phyloP scores from a whole-genome alignment of 2,329 filamentous ascomycete species.

The Aspergillus melleus region DNA sequence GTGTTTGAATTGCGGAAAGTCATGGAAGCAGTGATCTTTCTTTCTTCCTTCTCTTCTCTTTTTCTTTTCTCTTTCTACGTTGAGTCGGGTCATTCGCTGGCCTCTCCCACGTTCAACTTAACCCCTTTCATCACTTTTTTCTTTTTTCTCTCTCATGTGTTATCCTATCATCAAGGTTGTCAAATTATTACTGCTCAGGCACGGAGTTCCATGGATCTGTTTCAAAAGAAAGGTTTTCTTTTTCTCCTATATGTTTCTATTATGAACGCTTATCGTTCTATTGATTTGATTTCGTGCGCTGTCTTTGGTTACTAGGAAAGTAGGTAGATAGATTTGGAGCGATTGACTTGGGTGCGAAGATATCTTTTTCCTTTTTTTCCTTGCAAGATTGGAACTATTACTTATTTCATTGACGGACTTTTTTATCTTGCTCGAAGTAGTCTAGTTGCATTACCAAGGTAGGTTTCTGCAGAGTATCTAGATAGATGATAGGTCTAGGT shows the following conservation, averaged over 20 bases:
- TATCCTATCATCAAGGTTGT: conserved; percentile 9
- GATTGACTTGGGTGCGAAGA: not conserved
- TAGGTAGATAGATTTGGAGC: not conserved
- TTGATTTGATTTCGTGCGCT: not conserved
- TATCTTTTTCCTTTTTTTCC: not conserved
- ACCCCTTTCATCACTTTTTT: conserved; percentile 1
- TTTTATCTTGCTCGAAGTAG: too few species aligned
- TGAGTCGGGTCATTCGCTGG: not conserved
- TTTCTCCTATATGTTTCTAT: not conserved
- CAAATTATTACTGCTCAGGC: conserved; percentile 7
- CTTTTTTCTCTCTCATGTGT: conserved; percentile 12
- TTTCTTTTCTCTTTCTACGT: conserved; percentile 4
- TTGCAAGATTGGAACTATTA: too few species aligned
- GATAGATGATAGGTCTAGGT: not conserved
- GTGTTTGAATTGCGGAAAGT: conserved; percentile 50
- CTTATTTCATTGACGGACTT: too few species aligned
- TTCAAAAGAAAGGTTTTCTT: not conserved
- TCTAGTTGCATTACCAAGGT: not conserved
- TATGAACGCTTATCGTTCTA: not conserved
- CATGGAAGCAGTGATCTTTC: conserved; percentile 43
- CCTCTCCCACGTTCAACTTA: too few species aligned
- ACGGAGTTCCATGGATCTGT: not conserved
- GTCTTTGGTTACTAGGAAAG: not conserved
- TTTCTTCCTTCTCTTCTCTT: conserved; percentile 11
- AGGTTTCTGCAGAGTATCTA: not conserved